Percentiles rank a stretch among this genome's conserved stretches.
Evolutionary conservation across 1,284 basidiomycete species (phyloP).

Genomic region (Mycena sp.): DNA sequence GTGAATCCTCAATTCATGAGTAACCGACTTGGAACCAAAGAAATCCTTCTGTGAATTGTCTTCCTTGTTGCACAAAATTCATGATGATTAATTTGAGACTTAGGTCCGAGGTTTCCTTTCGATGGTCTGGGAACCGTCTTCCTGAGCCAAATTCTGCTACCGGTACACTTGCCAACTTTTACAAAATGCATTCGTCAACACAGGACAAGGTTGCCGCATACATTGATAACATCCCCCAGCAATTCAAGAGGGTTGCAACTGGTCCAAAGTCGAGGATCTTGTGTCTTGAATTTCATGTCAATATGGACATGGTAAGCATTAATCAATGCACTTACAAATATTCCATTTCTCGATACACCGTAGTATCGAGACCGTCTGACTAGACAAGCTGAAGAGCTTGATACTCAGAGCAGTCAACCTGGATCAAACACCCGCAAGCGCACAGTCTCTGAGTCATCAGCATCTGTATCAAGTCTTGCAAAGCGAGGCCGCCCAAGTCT

Average conservation of each 20-base stretch:
- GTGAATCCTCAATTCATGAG: background rate
- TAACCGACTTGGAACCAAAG: background rate
- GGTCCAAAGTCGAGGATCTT: background rate
- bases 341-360: background rate
- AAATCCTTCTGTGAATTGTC: background rate
- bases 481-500: background rate
- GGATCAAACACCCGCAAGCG: background rate
- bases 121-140: constrained; percentile 1
- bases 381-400: background rate
- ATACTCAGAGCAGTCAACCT: background rate
- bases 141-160: constrained; percentile 1
- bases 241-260: background rate
- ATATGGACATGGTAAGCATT: background rate
- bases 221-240: constrained; percentile 1
- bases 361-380: background rate
- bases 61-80: background rate
- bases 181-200: background rate
- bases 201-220: background rate
- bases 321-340: background rate
- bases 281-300: constrained; percentile 1
- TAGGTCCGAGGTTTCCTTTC: constrained; percentile 4
- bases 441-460: background rate
- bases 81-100: background rate
- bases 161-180: constrained; percentile 5
- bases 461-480: background rate